A percentile compares a stretch with the other conserved stretches of the same genome.
These are phyloP conservation scores for Melocanna baccifera DNA, from an alignment of 176 grass and related monocot species.

Conservation along the genomic window DNA sequence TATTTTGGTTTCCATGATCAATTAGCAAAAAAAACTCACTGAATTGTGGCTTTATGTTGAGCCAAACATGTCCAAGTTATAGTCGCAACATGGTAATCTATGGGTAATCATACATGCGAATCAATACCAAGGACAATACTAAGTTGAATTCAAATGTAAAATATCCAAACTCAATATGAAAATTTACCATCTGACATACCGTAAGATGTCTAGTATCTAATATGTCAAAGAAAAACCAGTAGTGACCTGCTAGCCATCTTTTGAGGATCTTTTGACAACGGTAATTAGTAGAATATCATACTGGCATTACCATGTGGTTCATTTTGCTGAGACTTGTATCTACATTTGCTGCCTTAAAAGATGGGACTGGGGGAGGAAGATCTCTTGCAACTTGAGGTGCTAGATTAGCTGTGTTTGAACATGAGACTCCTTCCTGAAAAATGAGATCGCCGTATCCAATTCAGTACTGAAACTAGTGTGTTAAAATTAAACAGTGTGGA, in stretches of 20 bases:
- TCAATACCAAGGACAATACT: background rate
- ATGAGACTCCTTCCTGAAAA: conserved; percentile 51
- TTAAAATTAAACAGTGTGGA: conserved; percentile 22
- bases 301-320: conserved; percentile 43
- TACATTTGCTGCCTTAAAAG: conserved; percentile 32
- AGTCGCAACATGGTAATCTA: background rate
- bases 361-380: conserved; percentile 35
- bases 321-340: conserved; percentile 39
- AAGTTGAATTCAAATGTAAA: conserved; percentile 6
- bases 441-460: background rate
- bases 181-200: background rate
- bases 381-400: conserved; percentile 33
- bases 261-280: background rate
- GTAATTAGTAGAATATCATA: background rate
- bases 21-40: background rate
- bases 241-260: background rate
- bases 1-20: conserved; percentile 12
- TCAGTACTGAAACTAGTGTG: conserved; percentile 4
- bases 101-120: background rate
- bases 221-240: conserved; percentile 11
- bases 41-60: background rate
- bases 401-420: conserved; percentile 37
- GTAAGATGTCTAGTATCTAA: conserved; percentile 2
- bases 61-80: background rate
- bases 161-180: background rate